Evolutionary conservation across 2,329 filamentous ascomycete species (phyloP), one percentile per base, ranked within the genome.

Genomic region (Herpotrichia juniperi): DNA sequence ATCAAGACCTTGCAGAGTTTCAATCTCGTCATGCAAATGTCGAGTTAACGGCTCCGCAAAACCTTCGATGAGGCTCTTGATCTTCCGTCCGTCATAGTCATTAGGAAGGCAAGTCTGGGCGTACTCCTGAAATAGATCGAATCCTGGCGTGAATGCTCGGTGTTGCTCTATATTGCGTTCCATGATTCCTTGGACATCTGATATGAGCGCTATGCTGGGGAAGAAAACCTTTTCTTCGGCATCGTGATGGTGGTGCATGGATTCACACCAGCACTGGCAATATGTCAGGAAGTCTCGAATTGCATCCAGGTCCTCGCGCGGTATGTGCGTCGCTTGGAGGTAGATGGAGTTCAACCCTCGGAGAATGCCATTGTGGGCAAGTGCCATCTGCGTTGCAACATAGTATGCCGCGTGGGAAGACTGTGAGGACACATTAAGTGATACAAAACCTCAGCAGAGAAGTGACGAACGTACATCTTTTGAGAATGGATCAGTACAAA

Each of bases 261-360:
- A 84, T 52, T 81, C 80, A 30, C 56, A 53, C 72, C 79, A 78
- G 40, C 63, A 68, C 8, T 63, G 51, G 22, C 69, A 64, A 42
- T 70, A 72, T 19, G 57, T 59, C 2, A 70, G 56, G 21, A 73
- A 61, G 37, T 69, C 62, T 30, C 57, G 51, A 10, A 62, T 57
- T 82, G 83, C 87, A 0, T 81, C 79, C 46, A 81, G 74, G 66
- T 86, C 82, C n/a, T 68, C 66, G 2, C 77, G 76, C 11, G 76
- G 66, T 37, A 87, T 70, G 57, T 81, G 72, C 10, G 54, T 11
- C 0, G 83, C 83, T 66, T 87, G 84, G 34, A 81, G 79, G 64
- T 82, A 84, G 63, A 88, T 86, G 62, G 80, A 82, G 69, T 88
- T 87, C 74, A 83, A 85, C 44, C 84, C 83, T 25, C 85, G 82